Percentiles rank a stretch among this genome's conserved stretches.
phyloP scores from a whole-genome alignment of 1,284 basidiomycete species.

The Pseudozyma thailandica region DNA sequence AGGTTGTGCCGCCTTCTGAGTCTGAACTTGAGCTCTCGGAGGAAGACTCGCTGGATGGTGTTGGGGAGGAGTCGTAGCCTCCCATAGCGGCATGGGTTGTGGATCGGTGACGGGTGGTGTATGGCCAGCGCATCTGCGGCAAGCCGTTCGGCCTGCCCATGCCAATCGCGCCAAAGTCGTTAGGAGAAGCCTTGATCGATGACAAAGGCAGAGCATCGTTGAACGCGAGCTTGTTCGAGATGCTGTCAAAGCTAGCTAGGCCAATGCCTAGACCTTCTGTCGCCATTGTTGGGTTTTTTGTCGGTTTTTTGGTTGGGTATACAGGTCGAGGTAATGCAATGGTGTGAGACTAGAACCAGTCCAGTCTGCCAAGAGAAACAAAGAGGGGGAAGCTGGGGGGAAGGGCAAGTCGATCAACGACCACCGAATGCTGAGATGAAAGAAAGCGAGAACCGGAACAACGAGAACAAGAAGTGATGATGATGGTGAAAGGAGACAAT shows the following conservation, averaged over 20 bases:
- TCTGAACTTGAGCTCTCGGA: constrained; percentile 4
- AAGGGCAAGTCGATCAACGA: constrained; percentile 31
- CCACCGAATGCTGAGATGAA: no score
- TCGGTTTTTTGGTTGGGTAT: background rate
- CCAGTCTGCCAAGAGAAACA: background rate
- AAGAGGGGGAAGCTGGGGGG: background rate
- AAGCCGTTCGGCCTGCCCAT: no score
- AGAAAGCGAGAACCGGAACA: no score
- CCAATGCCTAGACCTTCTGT: constrained; percentile 19
- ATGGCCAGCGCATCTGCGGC: constrained; percentile 26
- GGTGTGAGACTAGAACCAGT: background rate
- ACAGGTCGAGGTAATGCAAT: background rate
- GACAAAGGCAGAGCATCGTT: constrained; percentile 74
- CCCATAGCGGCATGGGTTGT: background rate
- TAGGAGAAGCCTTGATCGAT: background rate
- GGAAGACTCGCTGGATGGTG: constrained; percentile 9
- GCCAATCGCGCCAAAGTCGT: constrained; percentile 66
- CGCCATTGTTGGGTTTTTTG: background rate
- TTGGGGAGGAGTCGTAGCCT: constrained; percentile 28
- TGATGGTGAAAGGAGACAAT: background rate
- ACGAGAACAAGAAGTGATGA: no score
- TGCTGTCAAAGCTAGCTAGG: constrained; percentile 75
- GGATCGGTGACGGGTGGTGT: constrained; percentile 18
- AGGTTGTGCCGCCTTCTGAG: background rate
- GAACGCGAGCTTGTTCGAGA: constrained; percentile 90